These are phyloP conservation scores for Neurospora sp. DNA, from an alignment of 495 filamentous ascomycete genomes.

Conservation along the genomic window DNA sequence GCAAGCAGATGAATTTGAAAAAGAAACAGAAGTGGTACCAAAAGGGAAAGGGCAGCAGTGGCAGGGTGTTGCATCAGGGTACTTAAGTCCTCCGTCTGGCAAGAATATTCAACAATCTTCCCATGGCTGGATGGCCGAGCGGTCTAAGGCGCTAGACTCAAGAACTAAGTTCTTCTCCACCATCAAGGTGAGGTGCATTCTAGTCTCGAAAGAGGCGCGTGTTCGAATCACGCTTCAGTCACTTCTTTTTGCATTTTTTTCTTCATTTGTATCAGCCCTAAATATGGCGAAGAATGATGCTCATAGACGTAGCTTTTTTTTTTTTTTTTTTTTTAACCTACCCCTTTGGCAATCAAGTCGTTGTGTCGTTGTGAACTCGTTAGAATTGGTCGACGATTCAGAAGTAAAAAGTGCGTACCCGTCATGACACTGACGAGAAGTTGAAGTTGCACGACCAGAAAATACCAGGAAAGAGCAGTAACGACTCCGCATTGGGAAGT, in stretches of 20 bases:
- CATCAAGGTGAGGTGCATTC: neutral
- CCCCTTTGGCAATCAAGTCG: neutral
- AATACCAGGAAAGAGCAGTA: neutral
- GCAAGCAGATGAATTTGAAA: neutral
- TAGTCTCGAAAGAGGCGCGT: conserved; percentile 1
- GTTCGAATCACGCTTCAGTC: conserved; percentile 2
- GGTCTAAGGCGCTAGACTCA: conserved; percentile 4
- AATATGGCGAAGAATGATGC: neutral
- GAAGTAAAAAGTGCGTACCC: neutral
- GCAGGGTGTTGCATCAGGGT: neutral
- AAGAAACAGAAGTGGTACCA: neutral
- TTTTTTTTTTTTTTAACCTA: neutral
- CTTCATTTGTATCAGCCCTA: neutral
- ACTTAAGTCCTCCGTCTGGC: neutral
- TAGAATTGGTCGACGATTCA: neutral
- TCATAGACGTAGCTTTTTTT: neutral
- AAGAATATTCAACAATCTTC: neutral
- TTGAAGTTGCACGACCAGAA: neutral
- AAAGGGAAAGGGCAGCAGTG: neutral
- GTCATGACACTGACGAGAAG: neutral
- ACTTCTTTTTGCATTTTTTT: neutral
- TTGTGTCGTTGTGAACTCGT: neutral
- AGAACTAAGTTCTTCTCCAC: conserved; percentile 3
- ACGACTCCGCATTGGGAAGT: neutral
- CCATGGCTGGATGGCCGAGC: conserved; percentile 1